A percentile compares a stretch with the other conserved stretches of the same genome.
phyloP scores from a whole-genome alignment of 1,284 basidiomycete genomes.

The Leucoagaricus sp. region DNA sequence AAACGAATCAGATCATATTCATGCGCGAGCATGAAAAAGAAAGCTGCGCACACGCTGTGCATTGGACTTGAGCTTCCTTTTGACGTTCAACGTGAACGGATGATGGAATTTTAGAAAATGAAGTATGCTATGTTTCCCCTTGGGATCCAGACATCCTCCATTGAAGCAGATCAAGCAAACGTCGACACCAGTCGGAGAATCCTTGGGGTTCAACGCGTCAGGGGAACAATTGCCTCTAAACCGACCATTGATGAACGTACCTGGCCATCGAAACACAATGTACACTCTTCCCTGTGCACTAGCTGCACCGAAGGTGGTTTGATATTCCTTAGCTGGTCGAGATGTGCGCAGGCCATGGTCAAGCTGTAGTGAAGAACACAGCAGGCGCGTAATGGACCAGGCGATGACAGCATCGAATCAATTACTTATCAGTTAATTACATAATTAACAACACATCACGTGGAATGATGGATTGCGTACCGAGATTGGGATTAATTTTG shows the following conservation, averaged over 20 bases:
- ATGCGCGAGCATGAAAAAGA: neutral
- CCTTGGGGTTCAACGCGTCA: slow-evolving; percentile 50
- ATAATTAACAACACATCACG: neutral
- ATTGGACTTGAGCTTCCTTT: slow-evolving; percentile 69
- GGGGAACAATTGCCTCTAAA: slow-evolving; percentile 13
- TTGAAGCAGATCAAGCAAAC: slow-evolving; percentile 95
- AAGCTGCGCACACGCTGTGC: slow-evolving; percentile 61
- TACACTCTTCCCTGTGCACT: slow-evolving; percentile 89
- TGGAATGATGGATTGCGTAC: neutral
- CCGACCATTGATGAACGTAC: slow-evolving; percentile 40
- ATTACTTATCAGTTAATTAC: neutral
- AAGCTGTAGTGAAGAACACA: no score
- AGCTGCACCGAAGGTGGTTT: slow-evolving; percentile 26
- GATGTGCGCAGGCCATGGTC: slow-evolving; percentile 30
- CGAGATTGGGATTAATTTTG: neutral
- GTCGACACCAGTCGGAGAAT: slow-evolving; percentile 77
- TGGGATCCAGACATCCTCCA: slow-evolving; percentile 74
- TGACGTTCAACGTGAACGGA: slow-evolving; percentile 79
- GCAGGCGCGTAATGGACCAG: neutral
- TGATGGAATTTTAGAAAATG: slow-evolving; percentile 80
- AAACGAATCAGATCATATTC: neutral
- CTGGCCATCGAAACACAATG: slow-evolving; percentile 95
- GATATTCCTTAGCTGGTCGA: slow-evolving; percentile 17
- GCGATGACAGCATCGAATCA: neutral
- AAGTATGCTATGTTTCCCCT: slow-evolving; percentile 69